These are phyloP conservation scores for Backusella mclennaniae DNA, from an alignment of 192 early-diverging fungal genomes.

Conservation along the genomic window DNA sequence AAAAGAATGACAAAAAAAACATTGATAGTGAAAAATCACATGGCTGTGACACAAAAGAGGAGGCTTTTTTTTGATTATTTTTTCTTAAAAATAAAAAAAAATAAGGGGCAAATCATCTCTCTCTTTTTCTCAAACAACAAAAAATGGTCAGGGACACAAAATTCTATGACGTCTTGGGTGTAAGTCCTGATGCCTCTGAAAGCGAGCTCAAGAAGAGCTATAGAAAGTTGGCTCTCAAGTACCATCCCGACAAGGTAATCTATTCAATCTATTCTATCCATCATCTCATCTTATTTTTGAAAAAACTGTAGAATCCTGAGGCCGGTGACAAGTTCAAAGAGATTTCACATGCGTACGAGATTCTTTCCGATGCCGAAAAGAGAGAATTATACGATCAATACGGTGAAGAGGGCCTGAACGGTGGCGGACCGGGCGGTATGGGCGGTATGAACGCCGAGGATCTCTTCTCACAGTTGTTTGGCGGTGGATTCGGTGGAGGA, in stretches of 20 bases:
- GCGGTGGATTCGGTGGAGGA: slow-evolving; percentile 77
- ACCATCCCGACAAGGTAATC: slow-evolving; percentile 77
- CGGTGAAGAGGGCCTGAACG: slow-evolving; percentile 89
- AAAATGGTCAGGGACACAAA: slow-evolving; percentile 75
- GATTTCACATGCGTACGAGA: slow-evolving; percentile 97
- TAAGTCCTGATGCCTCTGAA: slow-evolving; percentile 71
- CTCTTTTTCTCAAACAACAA: neutral
- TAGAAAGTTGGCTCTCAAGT: slow-evolving; percentile 94
- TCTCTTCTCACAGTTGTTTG: slow-evolving; percentile 97
- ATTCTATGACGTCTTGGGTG: slow-evolving; percentile 89
- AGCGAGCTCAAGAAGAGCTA: slow-evolving; percentile 96
- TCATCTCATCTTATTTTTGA: neutral
- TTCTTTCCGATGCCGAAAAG: slow-evolving; percentile 90
- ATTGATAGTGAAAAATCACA: neutral
- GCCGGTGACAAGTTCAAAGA: slow-evolving; percentile 96
- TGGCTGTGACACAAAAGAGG: neutral
- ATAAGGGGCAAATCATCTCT: neutral
- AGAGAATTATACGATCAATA: slow-evolving; percentile 91
- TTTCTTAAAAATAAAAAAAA: neutral
- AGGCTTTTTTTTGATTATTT: neutral
- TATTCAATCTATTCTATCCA: neutral
- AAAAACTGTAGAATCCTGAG: slow-evolving; percentile 69
- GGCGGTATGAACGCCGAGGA: slow-evolving; percentile 85
- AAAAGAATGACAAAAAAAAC: no score
- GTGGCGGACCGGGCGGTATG: slow-evolving; percentile 59